Evolutionary conservation across 495 filamentous ascomycete genomes (phyloP).

Genomic region (Annulohypoxylon moriforme): DNA sequence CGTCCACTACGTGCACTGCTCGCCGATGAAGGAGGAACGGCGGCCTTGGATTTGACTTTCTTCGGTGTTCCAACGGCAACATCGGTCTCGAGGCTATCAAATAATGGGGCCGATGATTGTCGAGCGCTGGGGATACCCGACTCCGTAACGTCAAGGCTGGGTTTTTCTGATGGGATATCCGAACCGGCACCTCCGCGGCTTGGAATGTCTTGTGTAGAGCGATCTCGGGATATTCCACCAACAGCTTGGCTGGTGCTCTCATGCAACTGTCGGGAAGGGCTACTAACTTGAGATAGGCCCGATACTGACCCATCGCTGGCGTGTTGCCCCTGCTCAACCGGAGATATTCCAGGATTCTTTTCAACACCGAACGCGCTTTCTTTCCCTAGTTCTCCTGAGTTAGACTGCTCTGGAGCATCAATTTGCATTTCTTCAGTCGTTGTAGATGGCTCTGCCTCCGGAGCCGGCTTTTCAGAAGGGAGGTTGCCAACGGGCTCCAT

Average conservation of each 20-base stretch:
- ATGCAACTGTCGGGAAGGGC: constrained; percentile 47
- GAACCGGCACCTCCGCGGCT: neutral
- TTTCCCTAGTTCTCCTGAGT: neutral
- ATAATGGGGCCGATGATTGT: constrained; percentile 33
- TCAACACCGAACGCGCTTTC: neutral
- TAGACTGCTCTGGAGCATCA: constrained; percentile 6
- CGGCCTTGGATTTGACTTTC: constrained; percentile 18
- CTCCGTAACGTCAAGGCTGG: constrained; percentile 9
- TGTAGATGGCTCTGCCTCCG: neutral
- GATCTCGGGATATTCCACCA: constrained; percentile 3
- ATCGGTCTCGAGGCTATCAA: constrained; percentile 31
- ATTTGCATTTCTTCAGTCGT: neutral
- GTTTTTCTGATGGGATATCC: constrained; percentile 1
- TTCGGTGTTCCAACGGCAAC: constrained; percentile 41
- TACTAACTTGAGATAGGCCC: constrained; percentile 40
- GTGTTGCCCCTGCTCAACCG: constrained; percentile 28
- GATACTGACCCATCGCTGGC: constrained; percentile 24
- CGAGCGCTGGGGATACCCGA: constrained; percentile 21
- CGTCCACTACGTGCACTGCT: constrained; percentile 53
- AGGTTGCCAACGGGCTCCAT: neutral
- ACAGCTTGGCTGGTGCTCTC: constrained; percentile 42
- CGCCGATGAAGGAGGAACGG: constrained; percentile 45
- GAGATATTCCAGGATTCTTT: constrained; percentile 17
- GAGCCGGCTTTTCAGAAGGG: neutral
- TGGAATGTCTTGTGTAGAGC: constrained; percentile 5